phyloP scores from a whole-genome alignment of 192 early-diverging fungal species.

The Obelidium mucronatum region DNA sequence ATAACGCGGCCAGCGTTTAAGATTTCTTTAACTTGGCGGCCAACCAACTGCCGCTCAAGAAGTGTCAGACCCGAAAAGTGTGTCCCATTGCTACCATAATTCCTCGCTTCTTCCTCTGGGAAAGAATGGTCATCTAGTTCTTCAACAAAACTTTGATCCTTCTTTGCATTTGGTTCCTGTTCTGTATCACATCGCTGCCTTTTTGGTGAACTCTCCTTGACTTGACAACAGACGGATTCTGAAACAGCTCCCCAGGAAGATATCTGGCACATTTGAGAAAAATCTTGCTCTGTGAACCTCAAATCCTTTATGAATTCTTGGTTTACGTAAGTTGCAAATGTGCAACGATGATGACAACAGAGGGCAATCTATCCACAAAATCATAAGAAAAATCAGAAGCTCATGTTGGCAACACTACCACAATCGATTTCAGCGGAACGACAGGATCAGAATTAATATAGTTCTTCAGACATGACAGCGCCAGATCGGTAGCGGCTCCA shows the following conservation, averaged over 20 bases:
- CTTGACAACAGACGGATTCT: not conserved
- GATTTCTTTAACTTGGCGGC: slow-evolving; percentile 2
- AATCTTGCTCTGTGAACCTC: slow-evolving; percentile 1
- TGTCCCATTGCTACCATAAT: not conserved
- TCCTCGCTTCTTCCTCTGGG: not conserved
- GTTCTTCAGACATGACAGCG: slow-evolving; percentile 13
- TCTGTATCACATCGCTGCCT: no score
- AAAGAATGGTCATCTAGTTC: not conserved
- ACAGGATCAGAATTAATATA: not conserved
- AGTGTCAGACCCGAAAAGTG: slow-evolving; percentile 23
- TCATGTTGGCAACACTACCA: not conserved
- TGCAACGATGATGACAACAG: slow-evolving; percentile 35
- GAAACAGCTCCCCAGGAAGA: slow-evolving; percentile 22
- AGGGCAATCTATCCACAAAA: slow-evolving; percentile 9
- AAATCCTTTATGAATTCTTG: slow-evolving; percentile 15
- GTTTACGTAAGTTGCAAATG: slow-evolving; percentile 13
- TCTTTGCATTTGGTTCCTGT: no score
- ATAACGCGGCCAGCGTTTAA: slow-evolving; percentile 8
- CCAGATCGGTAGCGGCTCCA: slow-evolving; percentile 24
- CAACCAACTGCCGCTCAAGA: not conserved
- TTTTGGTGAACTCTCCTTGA: no score
- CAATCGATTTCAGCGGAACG: not conserved
- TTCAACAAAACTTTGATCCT: no score
- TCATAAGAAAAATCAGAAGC: not conserved
- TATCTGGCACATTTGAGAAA: slow-evolving; percentile 23